phyloP scores from a whole-genome alignment of 2,329 filamentous ascomycete species.

The Pseudogymnoascus sp. region DNA sequence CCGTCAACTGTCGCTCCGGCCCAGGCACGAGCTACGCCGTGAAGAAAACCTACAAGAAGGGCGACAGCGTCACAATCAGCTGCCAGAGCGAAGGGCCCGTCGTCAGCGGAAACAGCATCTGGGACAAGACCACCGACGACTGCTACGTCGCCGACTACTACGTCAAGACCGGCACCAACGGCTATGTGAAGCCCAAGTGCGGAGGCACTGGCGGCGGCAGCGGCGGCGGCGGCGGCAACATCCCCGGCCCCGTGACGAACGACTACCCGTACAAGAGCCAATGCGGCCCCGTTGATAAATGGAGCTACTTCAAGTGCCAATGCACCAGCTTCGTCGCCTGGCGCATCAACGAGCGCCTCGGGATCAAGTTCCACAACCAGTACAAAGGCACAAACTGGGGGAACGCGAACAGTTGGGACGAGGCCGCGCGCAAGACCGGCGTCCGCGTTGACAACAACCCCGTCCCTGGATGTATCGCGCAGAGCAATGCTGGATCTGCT shows the following conservation, averaged over 20 bases:
- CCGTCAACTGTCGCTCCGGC: conserved; percentile 22
- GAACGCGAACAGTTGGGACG: not conserved
- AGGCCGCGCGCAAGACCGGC: conserved; percentile 5
- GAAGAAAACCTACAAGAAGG: conserved; percentile 12
- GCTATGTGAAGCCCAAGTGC: not conserved
- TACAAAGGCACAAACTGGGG: conserved; percentile 11
- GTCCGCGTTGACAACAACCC: conserved; percentile 10
- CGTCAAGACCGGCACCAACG: conserved; percentile 20
- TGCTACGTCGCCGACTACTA: conserved; percentile 27
- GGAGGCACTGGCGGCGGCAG: not conserved
- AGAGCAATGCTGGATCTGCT: conserved; percentile 11
- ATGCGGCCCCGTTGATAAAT: conserved; percentile 6
- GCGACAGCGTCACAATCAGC: not conserved
- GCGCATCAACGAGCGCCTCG: conserved; percentile 12
- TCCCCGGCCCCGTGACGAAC: not conserved
- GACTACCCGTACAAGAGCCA: not conserved
- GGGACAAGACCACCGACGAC: conserved; percentile 24
- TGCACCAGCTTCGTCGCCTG: conserved; percentile 13
- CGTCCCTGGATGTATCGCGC: conserved; percentile 11
- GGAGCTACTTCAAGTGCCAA: conserved; percentile 13
- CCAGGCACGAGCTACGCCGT: conserved; percentile 19
- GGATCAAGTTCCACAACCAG: conserved; percentile 8
- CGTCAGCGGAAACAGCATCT: conserved; percentile 19
- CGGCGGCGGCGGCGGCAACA: not conserved
- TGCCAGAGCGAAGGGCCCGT: conserved; percentile 10